phyloP scores from a whole-genome alignment of 805 yeast species.

The Teunomyces panamensis region DNA sequence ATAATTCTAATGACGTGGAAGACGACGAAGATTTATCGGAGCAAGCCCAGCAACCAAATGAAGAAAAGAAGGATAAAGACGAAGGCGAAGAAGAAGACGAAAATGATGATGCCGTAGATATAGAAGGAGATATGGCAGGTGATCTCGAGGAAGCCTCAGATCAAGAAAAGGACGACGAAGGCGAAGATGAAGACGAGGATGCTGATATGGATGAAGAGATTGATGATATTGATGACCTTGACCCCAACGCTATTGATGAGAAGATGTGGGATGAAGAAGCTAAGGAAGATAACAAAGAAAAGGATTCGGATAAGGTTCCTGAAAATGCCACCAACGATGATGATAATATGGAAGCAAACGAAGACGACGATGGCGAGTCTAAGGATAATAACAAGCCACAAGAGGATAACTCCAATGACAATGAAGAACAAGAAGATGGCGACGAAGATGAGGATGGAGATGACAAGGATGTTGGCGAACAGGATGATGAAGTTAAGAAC shows the following conservation, averaged over 20 bases:
- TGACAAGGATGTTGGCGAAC: slow-evolving; percentile 77
- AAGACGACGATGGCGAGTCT: slow-evolving; percentile 40
- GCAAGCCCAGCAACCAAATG: slow-evolving; percentile 68
- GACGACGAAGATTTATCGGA: slow-evolving; percentile 89
- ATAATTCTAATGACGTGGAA: slow-evolving; percentile 79
- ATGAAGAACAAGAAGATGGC: slow-evolving; percentile 40
- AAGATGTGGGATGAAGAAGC: slow-evolving; percentile 98
- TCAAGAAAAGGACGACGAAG: slow-evolving; percentile 54
- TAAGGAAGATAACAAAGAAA: slow-evolving; percentile 71
- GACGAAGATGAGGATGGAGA: slow-evolving; percentile 55
- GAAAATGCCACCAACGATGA: slow-evolving; percentile 52
- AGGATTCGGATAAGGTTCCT: slow-evolving; percentile 71
- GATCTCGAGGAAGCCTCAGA: slow-evolving; percentile 76
- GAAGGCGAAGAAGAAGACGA: slow-evolving; percentile 60
- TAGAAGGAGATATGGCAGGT: slow-evolving; percentile 98
- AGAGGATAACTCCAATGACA: slow-evolving; percentile 39
- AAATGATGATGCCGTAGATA: slow-evolving; percentile 85
- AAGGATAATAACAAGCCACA: slow-evolving; percentile 39
- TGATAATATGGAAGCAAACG: slow-evolving; percentile 47
- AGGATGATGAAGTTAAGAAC: slow-evolving; percentile 72
- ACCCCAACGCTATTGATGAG: slow-evolving; percentile 93
- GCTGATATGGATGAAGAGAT: slow-evolving; percentile 82
- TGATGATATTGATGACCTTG: slow-evolving; percentile 84
- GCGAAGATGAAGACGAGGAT: slow-evolving; percentile 40
- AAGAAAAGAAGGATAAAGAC: slow-evolving; percentile 59